Evolutionary conservation across 768 basidiomycete species (phyloP), one percentile per base, ranked within the genome.

Genomic region (Grammothele lineata): DNA sequence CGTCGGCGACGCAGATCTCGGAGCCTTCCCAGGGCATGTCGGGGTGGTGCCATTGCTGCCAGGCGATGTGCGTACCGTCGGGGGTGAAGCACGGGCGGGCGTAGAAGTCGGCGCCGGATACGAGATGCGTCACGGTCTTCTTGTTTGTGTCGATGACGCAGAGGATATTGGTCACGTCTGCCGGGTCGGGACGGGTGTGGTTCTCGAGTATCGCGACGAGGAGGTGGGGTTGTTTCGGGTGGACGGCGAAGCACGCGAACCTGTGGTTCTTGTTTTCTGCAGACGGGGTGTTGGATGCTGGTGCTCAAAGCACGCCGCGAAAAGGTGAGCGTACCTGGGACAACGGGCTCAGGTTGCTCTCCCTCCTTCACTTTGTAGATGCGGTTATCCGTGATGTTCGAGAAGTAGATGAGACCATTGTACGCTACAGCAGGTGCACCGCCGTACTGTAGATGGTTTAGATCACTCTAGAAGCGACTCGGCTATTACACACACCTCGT

Each of bases 1-100:
- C 66, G n/a, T 76, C 66, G 0, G 76, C 84, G 26, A 81, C 56
- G 58, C 73, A 68, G 48, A 87, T 68, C 54, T 76, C 65, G 1
- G 74, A 68, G 3, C 80, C 82, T 55, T 85, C 78, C 84, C 85
- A 90, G 12, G 86, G 78, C 81, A 83, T 81, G 50, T 81, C 73
- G 0, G 83, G 82, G 41, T 83, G 83, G 51, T 63, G 72, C 87
- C 85, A 87, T 50, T 82, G 72, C 34, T 78, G 67, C 80, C 81
- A 90, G 1, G 72, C 74, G 15, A 88, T 55, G 43, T 67, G 70
- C 27, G 62, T 67, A 1, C 84, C 86, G 50, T 81, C 74, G 0
- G 80, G 75, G 24, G 78, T 79, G 66, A 85, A 82, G 22, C 62
- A 65, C 0, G 85, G 80, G 1, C 70, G 62, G 36, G 75, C 72